Percentiles rank a stretch among this genome's conserved stretches.
Evolutionary conservation across 2,329 filamentous ascomycete genomes (phyloP).

Genomic region (Rhynchosporium agropyri): DNA sequence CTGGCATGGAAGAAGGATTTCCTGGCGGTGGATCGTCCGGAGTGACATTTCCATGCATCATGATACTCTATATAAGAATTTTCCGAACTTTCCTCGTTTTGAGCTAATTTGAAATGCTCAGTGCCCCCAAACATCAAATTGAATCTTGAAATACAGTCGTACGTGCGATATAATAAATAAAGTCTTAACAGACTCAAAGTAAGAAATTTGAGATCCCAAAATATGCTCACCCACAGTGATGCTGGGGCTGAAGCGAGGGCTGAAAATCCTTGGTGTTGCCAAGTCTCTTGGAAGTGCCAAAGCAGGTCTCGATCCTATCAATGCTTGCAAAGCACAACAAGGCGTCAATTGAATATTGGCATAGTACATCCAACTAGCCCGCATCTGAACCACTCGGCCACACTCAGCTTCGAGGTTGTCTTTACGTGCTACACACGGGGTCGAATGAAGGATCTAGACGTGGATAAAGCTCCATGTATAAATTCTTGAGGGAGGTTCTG

Average conservation of each 20-base stretch:
- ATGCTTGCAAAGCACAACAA: not conserved
- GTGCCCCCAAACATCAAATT: no score
- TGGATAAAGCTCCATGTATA: not conserved
- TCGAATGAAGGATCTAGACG: not conserved
- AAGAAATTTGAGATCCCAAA: not conserved
- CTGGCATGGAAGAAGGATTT: constrained; percentile 10
- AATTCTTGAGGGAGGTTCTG: not conserved
- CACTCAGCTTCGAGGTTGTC: not conserved
- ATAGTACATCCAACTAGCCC: not conserved
- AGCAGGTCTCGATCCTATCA: no score
- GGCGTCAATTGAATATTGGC: constrained; percentile 8
- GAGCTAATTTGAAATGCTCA: no score
- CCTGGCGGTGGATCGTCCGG: constrained; percentile 8
- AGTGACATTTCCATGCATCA: not conserved
- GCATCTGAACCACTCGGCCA: not conserved
- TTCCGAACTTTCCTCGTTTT: not conserved
- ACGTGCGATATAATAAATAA: no score
- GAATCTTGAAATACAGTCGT: no score
- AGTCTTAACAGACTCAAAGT: not conserved
- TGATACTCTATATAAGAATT: not conserved
- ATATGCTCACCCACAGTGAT: not conserved
- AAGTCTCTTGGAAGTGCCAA: constrained; percentile 5
- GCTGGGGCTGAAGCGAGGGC: constrained; percentile 12
- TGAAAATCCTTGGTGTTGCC: constrained; percentile 11
- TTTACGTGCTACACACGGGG: not conserved